These are phyloP conservation scores for Candida schatavii DNA, from an alignment of 805 yeast species.

Conservation along the genomic window DNA sequence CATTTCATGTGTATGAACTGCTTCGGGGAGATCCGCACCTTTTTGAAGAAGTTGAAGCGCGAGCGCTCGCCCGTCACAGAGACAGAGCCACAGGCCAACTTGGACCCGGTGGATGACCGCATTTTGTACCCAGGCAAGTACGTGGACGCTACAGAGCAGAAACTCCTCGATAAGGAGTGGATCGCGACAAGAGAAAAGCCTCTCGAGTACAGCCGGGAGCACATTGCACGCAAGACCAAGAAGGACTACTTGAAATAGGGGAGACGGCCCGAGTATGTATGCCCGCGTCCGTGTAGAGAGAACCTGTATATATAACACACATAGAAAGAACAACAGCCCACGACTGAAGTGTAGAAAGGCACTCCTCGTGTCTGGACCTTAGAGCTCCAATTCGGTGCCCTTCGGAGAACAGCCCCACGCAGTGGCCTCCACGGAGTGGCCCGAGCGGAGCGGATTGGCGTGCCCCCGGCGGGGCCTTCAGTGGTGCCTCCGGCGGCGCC, in stretches of 20 bases:
- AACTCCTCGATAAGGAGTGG: slow-evolving; percentile 40
- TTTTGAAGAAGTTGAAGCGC: slow-evolving; percentile 57
- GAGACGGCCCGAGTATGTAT: too few species aligned
- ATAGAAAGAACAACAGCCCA: too few species aligned
- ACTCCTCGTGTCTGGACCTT: too few species aligned
- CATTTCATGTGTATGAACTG: slow-evolving; percentile 93
- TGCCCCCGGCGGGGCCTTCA: too few species aligned
- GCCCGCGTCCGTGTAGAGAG: too few species aligned
- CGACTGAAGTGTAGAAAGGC: too few species aligned
- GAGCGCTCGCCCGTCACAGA: slow-evolving; percentile 19
- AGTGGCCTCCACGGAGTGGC: too few species aligned
- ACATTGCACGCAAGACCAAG: slow-evolving; percentile 19
- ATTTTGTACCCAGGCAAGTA: slow-evolving; percentile 74
- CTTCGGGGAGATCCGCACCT: slow-evolving; percentile 71
- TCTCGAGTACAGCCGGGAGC: slow-evolving; percentile 28
- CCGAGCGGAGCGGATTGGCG: too few species aligned
- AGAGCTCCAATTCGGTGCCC: too few species aligned
- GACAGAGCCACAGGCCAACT: slow-evolving; percentile 38
- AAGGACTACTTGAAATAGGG: slow-evolving; percentile 6
- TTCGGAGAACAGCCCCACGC: too few species aligned
- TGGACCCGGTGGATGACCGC: slow-evolving; percentile 59
- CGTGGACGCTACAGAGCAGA: slow-evolving; percentile 31
- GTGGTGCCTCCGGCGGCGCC: too few species aligned
- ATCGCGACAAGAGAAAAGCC: slow-evolving; percentile 43
- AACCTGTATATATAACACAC: too few species aligned